Percentiles rank a stretch among this genome's conserved stretches.
phyloP scores from a whole-genome alignment of 495 filamentous ascomycete species.

The Elaphomyces granulatus region DNA sequence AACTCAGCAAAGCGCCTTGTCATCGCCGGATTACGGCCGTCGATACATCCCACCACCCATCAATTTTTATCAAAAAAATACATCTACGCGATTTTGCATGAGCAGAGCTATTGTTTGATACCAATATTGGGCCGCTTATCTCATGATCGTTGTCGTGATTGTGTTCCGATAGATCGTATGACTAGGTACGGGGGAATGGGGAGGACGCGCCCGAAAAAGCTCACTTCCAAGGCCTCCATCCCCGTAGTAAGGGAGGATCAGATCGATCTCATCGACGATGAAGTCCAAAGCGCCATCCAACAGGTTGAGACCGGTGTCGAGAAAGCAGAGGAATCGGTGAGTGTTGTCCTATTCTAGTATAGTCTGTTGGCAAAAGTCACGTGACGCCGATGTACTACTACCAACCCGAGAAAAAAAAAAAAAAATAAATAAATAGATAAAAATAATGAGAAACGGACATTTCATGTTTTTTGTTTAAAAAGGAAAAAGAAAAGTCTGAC shows the following conservation, averaged over 20 bases:
- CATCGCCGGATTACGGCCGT: slow-evolving; percentile 35
- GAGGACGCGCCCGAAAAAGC: slow-evolving; percentile 69
- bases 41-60: slow-evolving; percentile 40
- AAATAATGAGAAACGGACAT: too few relatives aligned
- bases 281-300: slow-evolving; percentile 49
- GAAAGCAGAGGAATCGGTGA: slow-evolving; percentile 89
- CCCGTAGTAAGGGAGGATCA: slow-evolving; percentile 78
- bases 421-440: too few relatives aligned
- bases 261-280: slow-evolving; percentile 63
- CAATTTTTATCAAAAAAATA: slow-evolving; percentile 41
- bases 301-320: slow-evolving; percentile 93
- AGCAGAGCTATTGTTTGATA: slow-evolving; percentile 28
- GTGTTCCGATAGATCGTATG: slow-evolving; percentile 49
- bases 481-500: too few relatives aligned
- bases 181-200: slow-evolving; percentile 46
- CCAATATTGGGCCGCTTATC: slow-evolving; percentile 27
- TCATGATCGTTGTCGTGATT: slow-evolving; percentile 32
- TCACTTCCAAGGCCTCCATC: slow-evolving; percentile 74
- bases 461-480: too few relatives aligned
- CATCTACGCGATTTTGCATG: slow-evolving; percentile 40
- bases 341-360: slow-evolving; percentile 35
- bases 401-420: too few relatives aligned
- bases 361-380: too few relatives aligned
- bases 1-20: slow-evolving; percentile 41
- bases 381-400: too few relatives aligned